Conservation (phyloP, 2,329 filamentous ascomycete species). For the Elsinoe perseae region DNA sequence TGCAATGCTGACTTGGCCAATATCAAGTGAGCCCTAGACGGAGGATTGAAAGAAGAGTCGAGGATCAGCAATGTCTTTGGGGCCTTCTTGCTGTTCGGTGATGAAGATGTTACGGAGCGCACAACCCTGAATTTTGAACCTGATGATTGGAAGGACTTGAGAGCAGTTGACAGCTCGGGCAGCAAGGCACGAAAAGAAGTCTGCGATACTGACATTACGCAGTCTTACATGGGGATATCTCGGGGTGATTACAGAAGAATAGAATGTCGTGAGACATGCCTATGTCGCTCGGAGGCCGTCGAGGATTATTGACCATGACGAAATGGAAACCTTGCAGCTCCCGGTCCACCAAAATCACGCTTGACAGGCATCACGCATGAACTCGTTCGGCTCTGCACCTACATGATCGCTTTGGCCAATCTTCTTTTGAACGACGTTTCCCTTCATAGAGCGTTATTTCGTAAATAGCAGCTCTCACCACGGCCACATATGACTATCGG, state of each 20-base stretch:
- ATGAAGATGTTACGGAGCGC: slow-evolving; percentile 26
- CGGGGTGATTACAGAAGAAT: slow-evolving; percentile 5
- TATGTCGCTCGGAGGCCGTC: slow-evolving; percentile 4
- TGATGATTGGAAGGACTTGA: slow-evolving; percentile 39
- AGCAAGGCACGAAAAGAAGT: slow-evolving; percentile 26
- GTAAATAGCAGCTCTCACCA: background rate
- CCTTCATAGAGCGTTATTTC: background rate
- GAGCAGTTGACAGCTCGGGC: slow-evolving; percentile 32
- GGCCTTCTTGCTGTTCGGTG: slow-evolving; percentile 17
- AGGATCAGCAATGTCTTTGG: slow-evolving; percentile 51
- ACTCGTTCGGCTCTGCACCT: background rate
- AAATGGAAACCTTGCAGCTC: background rate
- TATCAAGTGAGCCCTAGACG: slow-evolving; percentile 50
- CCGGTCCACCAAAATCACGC: background rate
- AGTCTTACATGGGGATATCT: slow-evolving; percentile 7
- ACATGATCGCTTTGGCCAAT: background rate
- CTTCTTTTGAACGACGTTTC: background rate
- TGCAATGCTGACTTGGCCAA: slow-evolving; percentile 49
- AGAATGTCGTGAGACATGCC: slow-evolving; percentile 17
- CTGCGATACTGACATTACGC: background rate
- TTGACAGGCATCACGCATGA: slow-evolving; percentile 3
- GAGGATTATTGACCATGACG: slow-evolving; percentile 15
- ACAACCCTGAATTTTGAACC: slow-evolving; percentile 30
- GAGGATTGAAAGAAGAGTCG: slow-evolving; percentile 61
- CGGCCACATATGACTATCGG: background rate